These are phyloP conservation scores for Hymenoscyphus infarciens DNA, from an alignment of 2,329 filamentous ascomycete genomes.

Conservation along the genomic window DNA sequence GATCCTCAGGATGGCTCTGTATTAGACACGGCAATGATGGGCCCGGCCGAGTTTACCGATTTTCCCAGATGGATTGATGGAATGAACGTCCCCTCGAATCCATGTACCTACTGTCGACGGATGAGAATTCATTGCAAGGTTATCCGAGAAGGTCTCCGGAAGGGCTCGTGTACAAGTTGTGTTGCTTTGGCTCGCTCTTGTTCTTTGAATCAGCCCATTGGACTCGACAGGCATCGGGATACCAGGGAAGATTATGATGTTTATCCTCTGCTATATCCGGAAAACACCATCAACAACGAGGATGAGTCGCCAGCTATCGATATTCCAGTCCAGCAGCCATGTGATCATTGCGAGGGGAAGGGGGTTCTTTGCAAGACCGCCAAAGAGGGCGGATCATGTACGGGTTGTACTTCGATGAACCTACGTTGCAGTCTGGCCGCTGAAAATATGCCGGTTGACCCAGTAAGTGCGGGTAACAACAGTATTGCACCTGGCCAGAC, in stretches of 20 bases:
- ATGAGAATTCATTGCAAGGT: constrained; percentile 58
- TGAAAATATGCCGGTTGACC: constrained; percentile 10
- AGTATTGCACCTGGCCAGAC: constrained; percentile 11
- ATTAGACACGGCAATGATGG: constrained; percentile 35
- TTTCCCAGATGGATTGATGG: constrained; percentile 36
- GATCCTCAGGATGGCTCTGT: constrained; percentile 33
- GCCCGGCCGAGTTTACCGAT: constrained; percentile 43
- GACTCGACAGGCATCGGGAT: not conserved
- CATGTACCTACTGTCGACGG: constrained; percentile 50
- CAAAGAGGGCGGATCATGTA: constrained; percentile 21
- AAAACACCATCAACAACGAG: constrained; percentile 10
- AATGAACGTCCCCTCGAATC: constrained; percentile 32
- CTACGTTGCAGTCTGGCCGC: constrained; percentile 22
- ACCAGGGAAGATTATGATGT: constrained; percentile 8
- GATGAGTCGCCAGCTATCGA: not conserved
- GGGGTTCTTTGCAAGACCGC: constrained; percentile 24
- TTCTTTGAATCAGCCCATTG: constrained; percentile 46
- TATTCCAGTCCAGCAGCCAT: constrained; percentile 13
- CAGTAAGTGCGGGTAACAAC: constrained; percentile 3
- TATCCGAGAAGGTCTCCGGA: constrained; percentile 56
- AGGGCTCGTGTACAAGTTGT: constrained; percentile 60
- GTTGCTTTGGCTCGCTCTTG: constrained; percentile 57
- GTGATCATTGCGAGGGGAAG: constrained; percentile 24
- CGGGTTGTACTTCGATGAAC: constrained; percentile 22
- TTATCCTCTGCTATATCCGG: constrained; percentile 9